phyloP scores from a whole-genome alignment of 345 rosid genomes.

The Clausena lansium region DNA sequence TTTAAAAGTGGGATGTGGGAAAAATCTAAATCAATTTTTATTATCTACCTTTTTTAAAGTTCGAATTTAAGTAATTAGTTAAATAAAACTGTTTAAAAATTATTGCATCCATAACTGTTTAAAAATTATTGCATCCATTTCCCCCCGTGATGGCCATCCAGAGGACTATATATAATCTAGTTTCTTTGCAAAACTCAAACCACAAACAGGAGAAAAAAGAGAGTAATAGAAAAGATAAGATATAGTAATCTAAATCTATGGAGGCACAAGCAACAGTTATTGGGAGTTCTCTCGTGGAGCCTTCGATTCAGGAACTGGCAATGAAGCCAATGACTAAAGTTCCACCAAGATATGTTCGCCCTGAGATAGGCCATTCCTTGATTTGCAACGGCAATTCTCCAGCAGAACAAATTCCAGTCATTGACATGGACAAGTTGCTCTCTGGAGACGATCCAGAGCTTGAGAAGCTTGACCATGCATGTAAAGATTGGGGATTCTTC shows the following conservation, averaged over 20 bases:
- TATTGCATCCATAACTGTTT: too few species aligned
- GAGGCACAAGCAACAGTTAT: background rate
- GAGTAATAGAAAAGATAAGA: background rate
- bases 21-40: too few species aligned
- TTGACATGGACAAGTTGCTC: conserved; percentile 19
- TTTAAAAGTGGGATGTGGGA: too few species aligned
- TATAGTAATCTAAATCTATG: background rate
- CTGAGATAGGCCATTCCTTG: conserved; percentile 6
- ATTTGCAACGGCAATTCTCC: background rate
- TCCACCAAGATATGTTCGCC: conserved; percentile 1
- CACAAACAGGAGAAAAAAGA: background rate
- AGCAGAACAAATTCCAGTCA: conserved; percentile 16
- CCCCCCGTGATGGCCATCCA: too few species aligned
- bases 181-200: background rate
- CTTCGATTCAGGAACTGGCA: conserved; percentile 14
- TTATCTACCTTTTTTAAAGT: too few species aligned
- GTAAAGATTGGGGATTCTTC: conserved; percentile 30
- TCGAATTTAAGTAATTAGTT: too few species aligned
- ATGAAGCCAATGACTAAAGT: background rate
- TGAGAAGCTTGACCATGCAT: conserved; percentile 20
- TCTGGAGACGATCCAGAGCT: conserved; percentile 13
- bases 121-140: too few species aligned
- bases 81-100: too few species aligned
- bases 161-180: too few species aligned
- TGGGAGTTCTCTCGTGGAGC: background rate